phyloP scores from a whole-genome alignment of 305 asterid species.

The Caryopteris hybrid region DNA sequence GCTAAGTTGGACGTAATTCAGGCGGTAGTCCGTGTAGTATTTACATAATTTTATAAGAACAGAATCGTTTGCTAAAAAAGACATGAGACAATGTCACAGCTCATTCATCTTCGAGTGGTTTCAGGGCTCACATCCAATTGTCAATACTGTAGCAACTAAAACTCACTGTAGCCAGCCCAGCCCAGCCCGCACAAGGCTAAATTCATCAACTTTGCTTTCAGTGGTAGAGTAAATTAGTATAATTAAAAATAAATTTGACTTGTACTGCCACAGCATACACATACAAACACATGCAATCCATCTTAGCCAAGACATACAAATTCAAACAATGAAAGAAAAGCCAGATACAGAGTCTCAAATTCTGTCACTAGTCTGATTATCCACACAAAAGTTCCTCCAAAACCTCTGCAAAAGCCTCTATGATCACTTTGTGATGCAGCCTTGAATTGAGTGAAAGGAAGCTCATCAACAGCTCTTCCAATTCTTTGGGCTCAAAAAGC shows the following conservation, averaged over 20 bases:
- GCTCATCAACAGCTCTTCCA: slow-evolving; percentile 69
- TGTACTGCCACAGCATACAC: not conserved
- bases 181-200: not conserved
- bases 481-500: slow-evolving; percentile 48
- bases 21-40: no score
- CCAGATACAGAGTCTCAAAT: not conserved
- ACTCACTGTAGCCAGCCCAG: no score
- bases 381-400: slow-evolving; percentile 44
- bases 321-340: slow-evolving; percentile 4
- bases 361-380: not conserved
- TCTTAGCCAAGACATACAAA: not conserved
- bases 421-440: slow-evolving; percentile 55
- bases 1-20: not conserved
- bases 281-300: not conserved
- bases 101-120: not conserved
- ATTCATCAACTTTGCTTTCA: not conserved
- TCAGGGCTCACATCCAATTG: no score
- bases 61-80: not conserved
- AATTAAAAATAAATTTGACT: not conserved
- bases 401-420: slow-evolving; percentile 59
- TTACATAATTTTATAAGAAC: no score
- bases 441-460: slow-evolving; percentile 63
- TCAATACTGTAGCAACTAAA: no score
- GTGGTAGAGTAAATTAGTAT: no score
- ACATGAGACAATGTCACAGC: not conserved